Base-by-base conservation (phyloP, 306 rosid genomes). In the Vicia villosa region DNA sequence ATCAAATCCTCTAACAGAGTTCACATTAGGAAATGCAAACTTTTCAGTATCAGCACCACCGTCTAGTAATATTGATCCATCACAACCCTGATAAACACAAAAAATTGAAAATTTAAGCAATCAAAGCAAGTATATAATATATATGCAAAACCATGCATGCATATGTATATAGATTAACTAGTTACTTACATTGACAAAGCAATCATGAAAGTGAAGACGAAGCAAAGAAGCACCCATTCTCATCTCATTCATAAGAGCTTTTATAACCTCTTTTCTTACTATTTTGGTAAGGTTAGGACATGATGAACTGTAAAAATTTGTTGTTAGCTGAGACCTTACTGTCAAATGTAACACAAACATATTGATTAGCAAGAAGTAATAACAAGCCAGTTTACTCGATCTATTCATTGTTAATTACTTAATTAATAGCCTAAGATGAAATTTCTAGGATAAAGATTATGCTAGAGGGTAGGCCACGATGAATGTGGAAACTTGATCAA, bases 151-250 rank as follows among this genome's bases (percentile, higher is more conserved):
- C 9, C 16, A 17, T 24, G 22, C 46, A 16, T 38, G 21, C 13
- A 40, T 34, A 9, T 49, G 26, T 32, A 24, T 42, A 5, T 37
- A 20, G 3, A 57, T 0, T 60, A 60, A 17, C 20, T 41, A 38
- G 59, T 34, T 34, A 74, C 90, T 85, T 59, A 93, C 98, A 6
- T 86, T 88, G 5, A 93, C 97, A 78, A 90, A 93, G 86, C 98
- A 93, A 72, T 93, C 97, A 63, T 93, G 98, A 73, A 93, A 90
- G 73, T 93, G 98, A 63, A 93, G 92, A 10, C 98, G 97, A 75
- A 88, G 73, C 84, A 93, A 79, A 19, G 98, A 94, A 63, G 86
- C 98, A 10, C 85, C 97, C 97, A 90, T 94, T 69, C 98, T 62
- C 85, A 67, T 87, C 69, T 94, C 97, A 40, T 28, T 72, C 66